A percentile compares a stretch with the other conserved stretches of the same genome.
These are phyloP conservation scores for Hemisphaericaspora xylofermentans DNA, from an alignment of 1,139 yeast genomes.

Conservation along the genomic window DNA sequence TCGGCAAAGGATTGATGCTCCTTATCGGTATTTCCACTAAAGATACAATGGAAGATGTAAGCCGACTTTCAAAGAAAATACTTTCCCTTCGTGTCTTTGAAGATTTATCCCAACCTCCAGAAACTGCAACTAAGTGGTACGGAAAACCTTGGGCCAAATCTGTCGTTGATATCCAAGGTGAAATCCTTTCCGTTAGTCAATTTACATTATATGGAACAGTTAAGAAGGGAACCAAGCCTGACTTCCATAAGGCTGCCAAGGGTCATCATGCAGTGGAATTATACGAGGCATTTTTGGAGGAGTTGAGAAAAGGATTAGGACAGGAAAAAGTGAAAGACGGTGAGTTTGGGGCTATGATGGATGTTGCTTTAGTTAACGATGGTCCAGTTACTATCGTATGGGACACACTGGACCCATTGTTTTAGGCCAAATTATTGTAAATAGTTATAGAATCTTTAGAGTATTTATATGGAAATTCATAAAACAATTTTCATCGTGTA, in stretches of 20 bases:
- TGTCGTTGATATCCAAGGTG: conserved; percentile 31
- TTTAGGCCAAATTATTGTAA: conserved; percentile 5
- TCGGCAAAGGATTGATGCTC: conserved; percentile 71
- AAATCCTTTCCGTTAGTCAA: conserved; percentile 65
- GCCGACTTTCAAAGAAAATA: conserved; percentile 65
- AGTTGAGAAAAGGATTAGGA: conserved; percentile 56
- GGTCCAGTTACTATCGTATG: conserved; percentile 78
- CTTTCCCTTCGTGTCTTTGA: conserved; percentile 71
- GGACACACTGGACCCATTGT: conserved; percentile 51
- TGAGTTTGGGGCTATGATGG: conserved; percentile 96
- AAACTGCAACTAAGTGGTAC: conserved; percentile 42
- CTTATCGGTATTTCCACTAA: conserved; percentile 80
- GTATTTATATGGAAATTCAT: conserved; percentile 1
- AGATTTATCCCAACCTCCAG: conserved; percentile 37
- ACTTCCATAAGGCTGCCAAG: conserved; percentile 86
- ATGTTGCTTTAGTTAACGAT: conserved; percentile 78
- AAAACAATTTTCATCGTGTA: too few relatives aligned
- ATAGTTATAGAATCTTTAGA: neutral
- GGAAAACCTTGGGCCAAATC: conserved; percentile 61
- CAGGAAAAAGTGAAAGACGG: conserved; percentile 76
- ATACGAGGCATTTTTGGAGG: conserved; percentile 59
- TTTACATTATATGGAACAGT: conserved; percentile 84
- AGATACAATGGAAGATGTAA: conserved; percentile 74
- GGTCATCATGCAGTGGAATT: conserved; percentile 69
- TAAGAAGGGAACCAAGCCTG: conserved; percentile 90